These are phyloP conservation scores for Diaporthe citri DNA, from an alignment of 2,329 filamentous ascomycete genomes.

Conservation along the genomic window DNA sequence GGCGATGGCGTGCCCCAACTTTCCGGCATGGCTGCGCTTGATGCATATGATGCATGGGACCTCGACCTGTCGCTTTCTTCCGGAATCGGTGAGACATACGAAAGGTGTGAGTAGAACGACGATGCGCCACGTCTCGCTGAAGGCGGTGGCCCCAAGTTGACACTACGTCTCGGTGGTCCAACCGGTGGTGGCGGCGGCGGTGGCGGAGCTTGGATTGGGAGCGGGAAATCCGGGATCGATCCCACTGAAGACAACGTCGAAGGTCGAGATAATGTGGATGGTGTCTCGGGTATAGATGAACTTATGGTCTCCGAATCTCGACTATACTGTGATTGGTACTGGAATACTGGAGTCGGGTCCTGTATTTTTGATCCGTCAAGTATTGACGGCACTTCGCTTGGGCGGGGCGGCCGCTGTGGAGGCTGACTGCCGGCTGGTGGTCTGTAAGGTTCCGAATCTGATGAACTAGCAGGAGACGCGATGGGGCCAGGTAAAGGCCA, in stretches of 20 bases:
- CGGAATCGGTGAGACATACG: constrained; percentile 80
- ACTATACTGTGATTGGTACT: constrained; percentile 55
- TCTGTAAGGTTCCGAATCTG: constrained; percentile 59
- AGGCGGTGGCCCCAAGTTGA: constrained; percentile 70
- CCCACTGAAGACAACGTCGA: constrained; percentile 67
- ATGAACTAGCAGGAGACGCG: constrained; percentile 48
- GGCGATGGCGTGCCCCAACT: constrained; percentile 70
- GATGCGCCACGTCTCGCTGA: constrained; percentile 71
- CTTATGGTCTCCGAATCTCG: constrained; percentile 50
- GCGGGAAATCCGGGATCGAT: constrained; percentile 71
- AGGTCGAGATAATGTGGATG: constrained; percentile 63
- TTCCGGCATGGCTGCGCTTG: constrained; percentile 79
- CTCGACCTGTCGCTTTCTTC: constrained; percentile 74
- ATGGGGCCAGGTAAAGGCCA: constrained; percentile 64
- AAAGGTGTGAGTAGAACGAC: constrained; percentile 74
- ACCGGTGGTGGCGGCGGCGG: constrained; percentile 42
- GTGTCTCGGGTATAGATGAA: constrained; percentile 58
- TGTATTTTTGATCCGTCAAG: constrained; percentile 68
- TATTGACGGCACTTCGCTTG: constrained; percentile 70
- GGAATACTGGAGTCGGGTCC: constrained; percentile 68
- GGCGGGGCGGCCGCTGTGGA: constrained; percentile 70
- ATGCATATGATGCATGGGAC: constrained; percentile 76
- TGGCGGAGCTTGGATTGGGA: constrained; percentile 53
- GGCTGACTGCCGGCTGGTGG: constrained; percentile 64
- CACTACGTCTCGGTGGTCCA: constrained; percentile 59